phyloP scores from a whole-genome alignment of 495 filamentous ascomycete species.

The Aspergillus baeticus region DNA sequence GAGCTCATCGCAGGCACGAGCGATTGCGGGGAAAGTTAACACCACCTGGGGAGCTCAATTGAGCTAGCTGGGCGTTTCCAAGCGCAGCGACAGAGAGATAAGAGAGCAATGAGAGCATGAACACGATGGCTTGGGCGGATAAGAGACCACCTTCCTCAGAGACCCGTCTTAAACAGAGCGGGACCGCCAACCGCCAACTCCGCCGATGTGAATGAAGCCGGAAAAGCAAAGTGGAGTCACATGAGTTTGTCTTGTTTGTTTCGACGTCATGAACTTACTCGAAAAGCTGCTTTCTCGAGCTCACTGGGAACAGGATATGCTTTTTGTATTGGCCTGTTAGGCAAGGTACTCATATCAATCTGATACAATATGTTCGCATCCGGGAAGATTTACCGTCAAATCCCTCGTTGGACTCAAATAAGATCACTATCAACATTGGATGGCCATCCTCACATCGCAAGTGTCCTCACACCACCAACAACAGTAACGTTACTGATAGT shows the following conservation, averaged over 20 bases:
- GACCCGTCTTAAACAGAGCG: not conserved
- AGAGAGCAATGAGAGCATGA: not conserved
- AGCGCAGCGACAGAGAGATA: not conserved
- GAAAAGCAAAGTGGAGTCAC: constrained; percentile 27
- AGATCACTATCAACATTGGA: constrained; percentile 52
- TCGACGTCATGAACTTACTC: constrained; percentile 21
- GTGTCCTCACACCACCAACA: constrained; percentile 2
- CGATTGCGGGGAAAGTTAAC: not conserved
- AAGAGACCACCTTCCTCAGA: not conserved
- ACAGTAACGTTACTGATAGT: constrained; percentile 13
- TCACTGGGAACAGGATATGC: too few species aligned
- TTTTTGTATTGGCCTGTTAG: constrained; percentile 5
- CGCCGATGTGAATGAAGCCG: not conserved
- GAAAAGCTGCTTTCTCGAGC: not conserved
- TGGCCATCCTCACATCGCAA: constrained; percentile 55
- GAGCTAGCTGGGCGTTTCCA: not conserved
- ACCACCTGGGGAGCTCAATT: not conserved
- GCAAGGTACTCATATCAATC: not conserved
- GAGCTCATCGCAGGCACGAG: constrained; percentile 6
- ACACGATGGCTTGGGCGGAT: not conserved
- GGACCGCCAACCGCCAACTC: not conserved
- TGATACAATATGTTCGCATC: constrained; percentile 27
- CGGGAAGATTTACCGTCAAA: constrained; percentile 22
- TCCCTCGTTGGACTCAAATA: constrained; percentile 28
- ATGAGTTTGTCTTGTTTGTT: constrained; percentile 36